Evolutionary conservation across 148 eudicot species (phyloP).

Genomic region (Chenopodium album): DNA sequence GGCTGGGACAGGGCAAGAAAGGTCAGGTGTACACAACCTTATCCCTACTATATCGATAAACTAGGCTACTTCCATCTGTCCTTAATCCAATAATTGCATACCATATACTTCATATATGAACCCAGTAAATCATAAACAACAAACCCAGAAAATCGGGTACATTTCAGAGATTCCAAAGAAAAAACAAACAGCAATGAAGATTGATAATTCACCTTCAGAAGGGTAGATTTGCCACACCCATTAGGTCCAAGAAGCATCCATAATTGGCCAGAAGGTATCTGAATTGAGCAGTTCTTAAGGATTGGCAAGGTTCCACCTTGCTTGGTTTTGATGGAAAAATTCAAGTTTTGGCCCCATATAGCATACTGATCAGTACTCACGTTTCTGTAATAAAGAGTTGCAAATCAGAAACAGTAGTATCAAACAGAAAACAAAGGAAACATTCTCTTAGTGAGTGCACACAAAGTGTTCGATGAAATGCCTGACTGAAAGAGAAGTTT

Average conservation of each 20-base stretch:
- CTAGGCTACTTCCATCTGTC: not conserved
- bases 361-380: slow-evolving; percentile 37
- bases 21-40: not conserved
- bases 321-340: slow-evolving; percentile 45
- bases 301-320: slow-evolving; percentile 51
- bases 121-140: not conserved
- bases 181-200: slow-evolving; percentile 2
- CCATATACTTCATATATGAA: not conserved
- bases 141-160: not conserved
- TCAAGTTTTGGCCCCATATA: slow-evolving; percentile 60
- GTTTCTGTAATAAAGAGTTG: slow-evolving; percentile 10
- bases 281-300: slow-evolving; percentile 72
- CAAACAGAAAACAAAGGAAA: not conserved
- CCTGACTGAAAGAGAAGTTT: slow-evolving; percentile 17
- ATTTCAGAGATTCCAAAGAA: not conserved
- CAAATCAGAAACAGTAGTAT: not conserved
- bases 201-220: slow-evolving; percentile 53
- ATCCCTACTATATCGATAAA: not conserved
- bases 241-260: slow-evolving; percentile 99
- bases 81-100: not conserved
- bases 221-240: slow-evolving; percentile 94
- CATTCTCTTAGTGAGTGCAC: not conserved
- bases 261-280: slow-evolving; percentile 77
- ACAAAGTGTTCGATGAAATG: slow-evolving; percentile 45
- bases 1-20: too few relatives aligned